Conservation (phyloP, 2,329 filamentous ascomycete genomes). For the Penicillium sp. region DNA sequence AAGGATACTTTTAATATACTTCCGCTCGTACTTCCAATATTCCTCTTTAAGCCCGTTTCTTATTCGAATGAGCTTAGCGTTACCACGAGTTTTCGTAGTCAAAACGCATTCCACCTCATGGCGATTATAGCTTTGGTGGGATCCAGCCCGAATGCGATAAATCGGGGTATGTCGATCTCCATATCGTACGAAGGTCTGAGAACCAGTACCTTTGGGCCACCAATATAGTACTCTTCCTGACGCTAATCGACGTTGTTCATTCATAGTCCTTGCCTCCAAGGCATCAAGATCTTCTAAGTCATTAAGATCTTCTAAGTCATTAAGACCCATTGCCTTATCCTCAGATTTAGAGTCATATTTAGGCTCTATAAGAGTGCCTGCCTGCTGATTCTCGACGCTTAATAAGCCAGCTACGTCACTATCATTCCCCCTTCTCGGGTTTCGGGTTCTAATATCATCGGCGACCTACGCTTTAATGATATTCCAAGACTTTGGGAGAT, state of each 20-base stretch:
- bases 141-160: slow-evolving; percentile 17
- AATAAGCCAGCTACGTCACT: too few species aligned
- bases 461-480: background rate
- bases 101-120: slow-evolving; percentile 1
- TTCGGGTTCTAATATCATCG: background rate
- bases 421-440: too few species aligned
- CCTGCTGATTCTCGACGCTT: too few species aligned
- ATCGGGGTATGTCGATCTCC: slow-evolving; percentile 7
- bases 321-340: background rate
- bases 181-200: slow-evolving; percentile 18
- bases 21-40: slow-evolving; percentile 7
- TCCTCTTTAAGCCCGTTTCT: slow-evolving; percentile 1
- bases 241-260: slow-evolving; percentile 1
- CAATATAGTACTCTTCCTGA: slow-evolving; percentile 15
- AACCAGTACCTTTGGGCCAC: slow-evolving; percentile 18
- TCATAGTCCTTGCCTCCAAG: slow-evolving; percentile 7
- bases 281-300: slow-evolving; percentile 1
- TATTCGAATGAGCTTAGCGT: background rate
- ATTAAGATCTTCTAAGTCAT: too few species aligned
- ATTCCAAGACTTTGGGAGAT: slow-evolving; percentile 7
- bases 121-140: slow-evolving; percentile 11
- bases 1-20: slow-evolving; percentile 14
- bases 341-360: background rate
- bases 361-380: background rate
- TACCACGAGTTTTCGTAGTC: slow-evolving; percentile 2